Base-by-base conservation (phyloP, 345 rosid species). In the Erysimum cheiranthoides region DNA sequence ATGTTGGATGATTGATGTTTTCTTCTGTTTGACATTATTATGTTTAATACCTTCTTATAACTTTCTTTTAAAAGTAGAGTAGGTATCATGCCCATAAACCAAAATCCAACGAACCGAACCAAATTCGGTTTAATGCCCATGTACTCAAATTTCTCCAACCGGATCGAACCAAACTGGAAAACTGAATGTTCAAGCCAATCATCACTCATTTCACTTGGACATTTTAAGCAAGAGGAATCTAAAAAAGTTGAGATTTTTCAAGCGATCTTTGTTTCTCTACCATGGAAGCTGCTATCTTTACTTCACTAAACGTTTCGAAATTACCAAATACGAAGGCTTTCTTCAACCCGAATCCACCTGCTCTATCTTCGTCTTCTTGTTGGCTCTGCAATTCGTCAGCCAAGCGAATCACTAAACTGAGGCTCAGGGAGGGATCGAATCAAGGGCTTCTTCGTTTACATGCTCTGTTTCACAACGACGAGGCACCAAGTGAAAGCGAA, bases 201-300 rank as follows among this genome's bases (percentile, higher is more conserved):
- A 4, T 6, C 18, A 30, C 13, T 71, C 67, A 10, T 21, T n/a
- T 47, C 18, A 40, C 8, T 17, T 25, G 18, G 46, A 21, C 9
- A 59, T 13, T 35, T 49, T 2, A n/a, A 7, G 2, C 16, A 60
- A 18, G 30, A 21, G 7, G 60, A 61, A 18, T 46, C 50, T 38
- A 16, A 28, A 51, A 56, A 66, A 45, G 52, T 16, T 75, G 3
- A 56, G 46, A 59, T 68, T 49, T 50, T 49, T 75, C 8, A 34
- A 45, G 71, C 28, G 70, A 69, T 21, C 52, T 32, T 32, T 61
- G 36, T 43, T 61, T 53, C 52, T 45, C 30, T 11, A 30, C 73
- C 63, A 86, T 91, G 98, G 97, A 89, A 11, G 60, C 45, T 61
- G 66, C 90, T 51, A 66, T 85, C 5, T 82, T 86, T 59, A 81